Base-by-base conservation (phyloP, 176 grass and related monocot genomes). In the Juncus effusus region DNA sequence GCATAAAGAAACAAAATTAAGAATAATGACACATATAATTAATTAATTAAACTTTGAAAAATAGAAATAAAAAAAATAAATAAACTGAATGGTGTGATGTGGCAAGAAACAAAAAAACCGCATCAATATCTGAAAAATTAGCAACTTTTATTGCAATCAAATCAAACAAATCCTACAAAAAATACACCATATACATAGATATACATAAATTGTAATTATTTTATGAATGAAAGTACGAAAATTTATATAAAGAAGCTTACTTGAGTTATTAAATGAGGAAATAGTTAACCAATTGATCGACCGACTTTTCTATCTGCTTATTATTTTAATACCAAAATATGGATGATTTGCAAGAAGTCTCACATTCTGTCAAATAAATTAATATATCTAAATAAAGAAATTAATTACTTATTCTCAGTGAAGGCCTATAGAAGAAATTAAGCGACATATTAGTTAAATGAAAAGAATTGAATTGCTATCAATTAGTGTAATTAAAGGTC, bases 21-120 rank as follows among this genome's bases (percentile, higher is more conserved):
- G 10, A 14, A 37, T 54, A 54, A 2, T 15, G 28, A 67, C 19
- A 28, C 19, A 28, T 28, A 28, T n/a, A n/a, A n/a, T n/a, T n/a
- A n/a, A n/a, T n/a, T n/a, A n/a, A n/a, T n/a, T n/a, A n/a, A n/a
- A n/a, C n/a, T n/a, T n/a, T n/a, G n/a, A n/a, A n/a, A 28, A 28
- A 28, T 28, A 28, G 1, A 28, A 28, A 28, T 28, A 28, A 28
- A 28, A 0, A 28, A 28, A 28, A 1, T 28, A 28, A 28, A 28
- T 28, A 60, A 96, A 86, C 84, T 96, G 91, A 38, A 87, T 96
- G 70, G 87, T 96, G 14, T 82, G 87, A 77, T 96, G 93, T 70
- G 93, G 93, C 77, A 96, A 89, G 80, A 87, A 96, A 89, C n/a
- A 87, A 96, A 86, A 96, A 91, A 57, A 92, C 88, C 63, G 88